Evolutionary conservation across 305 asterid genomes (phyloP), one percentile per base, ranked within the genome.

Genomic region (Fraxinus paxiana): DNA sequence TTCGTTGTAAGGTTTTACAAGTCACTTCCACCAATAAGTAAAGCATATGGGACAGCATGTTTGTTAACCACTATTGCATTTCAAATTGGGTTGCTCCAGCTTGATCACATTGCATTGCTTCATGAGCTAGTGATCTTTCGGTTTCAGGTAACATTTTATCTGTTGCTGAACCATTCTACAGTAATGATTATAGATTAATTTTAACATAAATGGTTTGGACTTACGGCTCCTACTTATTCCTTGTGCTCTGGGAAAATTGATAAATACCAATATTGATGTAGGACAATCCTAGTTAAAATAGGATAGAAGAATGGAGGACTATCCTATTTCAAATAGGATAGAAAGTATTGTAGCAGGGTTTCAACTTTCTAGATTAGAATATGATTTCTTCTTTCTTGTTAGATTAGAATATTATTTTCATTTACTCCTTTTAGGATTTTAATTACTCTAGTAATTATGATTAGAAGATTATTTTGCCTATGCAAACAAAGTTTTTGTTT

Each of bases 11-110:
- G 99, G 85, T 96, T 48, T 87, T 96, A 94, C 72, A 85, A 92
- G 59, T 93, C 98, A 73, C 98, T 96, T 87, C 99, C 99, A 26
- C 98, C 99, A 13, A 90, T 96, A 76, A 92, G 94, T 89, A 94
- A 90, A 92, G 92, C 91, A 67, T 96, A 90, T 87, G 99, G 98
- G 78, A 96, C 98, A 59, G 89, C 90, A 10, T 96, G 98, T 89
- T 88, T 96, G 43, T n/a, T 84, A 70, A 79, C 82, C 76, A 91
- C 98, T 1, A 85, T 90, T 76, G 91, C 87, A 77, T 86, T 79
- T 75, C 96, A 90, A 82, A 10, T 94, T 79, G 96, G 97, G 86
- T 73, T 94, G 46, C 88, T 87, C 15, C 51, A 83, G 75, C 97
- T 91, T 73, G 81, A 0, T 6, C 77, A 81, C 48, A 91, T 94